Evolutionary conservation across 2,329 filamentous ascomycete species (phyloP), one percentile per base, ranked within the genome.

Genomic region (Cephalotrichum gorgonifer): DNA sequence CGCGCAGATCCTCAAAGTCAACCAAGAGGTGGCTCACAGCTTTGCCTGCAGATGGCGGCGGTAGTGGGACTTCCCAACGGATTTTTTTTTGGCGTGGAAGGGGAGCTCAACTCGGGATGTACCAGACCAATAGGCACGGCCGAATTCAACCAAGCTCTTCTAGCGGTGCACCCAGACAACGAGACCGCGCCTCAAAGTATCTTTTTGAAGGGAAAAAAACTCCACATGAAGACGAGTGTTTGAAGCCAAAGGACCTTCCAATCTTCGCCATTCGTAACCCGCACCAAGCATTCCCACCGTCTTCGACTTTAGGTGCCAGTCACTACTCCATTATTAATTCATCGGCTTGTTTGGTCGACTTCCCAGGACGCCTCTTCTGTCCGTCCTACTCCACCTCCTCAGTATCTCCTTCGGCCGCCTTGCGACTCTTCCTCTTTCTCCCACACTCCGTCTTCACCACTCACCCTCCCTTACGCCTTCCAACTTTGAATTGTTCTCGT

Each of bases 261-360:
- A 25, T 25, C 26, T 22, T 22, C 42, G 23, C 11, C 22, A 27
- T 15, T 17, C 17, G 27, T 9, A 17, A 35, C 30, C 25, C 44
- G 30, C 28, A 22, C 38, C 43, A 28, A 51, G 43, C 42, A 44
- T 50, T 42, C 31, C 22, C 27, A 50, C 48, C 43, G 49, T 46
- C 47, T 45, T n/a, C 35, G 48, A 35, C 44, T 52, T 43, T 53
- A 25, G 47, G 48, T 5, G 43, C 17, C 43, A 47, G 51, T 44
- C 43, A 44, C 41, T 30, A 50, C 44, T 47, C 47, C 44, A 47
- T 27, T 15, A 28, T 51, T 38, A 42, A 47, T 23, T 49, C 43
- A 43, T 51, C 47, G n/a, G 51, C 30, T 49, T 39, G 28, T 51
- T 25, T 47, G 25, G 6, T 39, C 3, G 27, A 35, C 20, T 38